These are phyloP conservation scores for Ceratobasidium sp. DNA, from an alignment of 1,284 basidiomycete genomes.

Conservation along the genomic window DNA sequence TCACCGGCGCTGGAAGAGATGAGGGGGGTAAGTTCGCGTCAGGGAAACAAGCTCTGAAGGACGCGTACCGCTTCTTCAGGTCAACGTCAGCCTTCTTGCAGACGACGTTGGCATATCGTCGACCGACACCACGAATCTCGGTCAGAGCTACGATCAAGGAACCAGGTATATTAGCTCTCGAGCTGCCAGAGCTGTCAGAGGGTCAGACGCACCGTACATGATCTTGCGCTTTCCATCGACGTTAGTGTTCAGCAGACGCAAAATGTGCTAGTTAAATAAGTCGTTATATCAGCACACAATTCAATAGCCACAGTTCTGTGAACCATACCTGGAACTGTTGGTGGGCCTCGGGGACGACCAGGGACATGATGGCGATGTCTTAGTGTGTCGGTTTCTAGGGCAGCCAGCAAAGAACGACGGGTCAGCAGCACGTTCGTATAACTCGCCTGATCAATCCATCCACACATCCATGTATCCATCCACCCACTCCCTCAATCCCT, in stretches of 20 bases:
- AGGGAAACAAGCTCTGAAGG: too few relatives aligned
- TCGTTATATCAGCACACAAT: neutral
- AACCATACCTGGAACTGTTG: slow-evolving; percentile 86
- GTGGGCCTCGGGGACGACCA: slow-evolving; percentile 92
- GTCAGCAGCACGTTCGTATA: neutral
- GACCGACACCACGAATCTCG: slow-evolving; percentile 99
- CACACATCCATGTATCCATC: slow-evolving; percentile 11
- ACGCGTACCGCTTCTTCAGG: slow-evolving; percentile 94
- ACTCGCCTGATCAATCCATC: slow-evolving; percentile 25
- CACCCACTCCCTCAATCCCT: neutral
- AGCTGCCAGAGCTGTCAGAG: neutral
- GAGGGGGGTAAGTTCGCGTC: slow-evolving; percentile 3
- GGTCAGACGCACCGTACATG: slow-evolving; percentile 73
- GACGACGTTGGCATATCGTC: slow-evolving; percentile 98
- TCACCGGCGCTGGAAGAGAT: slow-evolving; percentile 77
- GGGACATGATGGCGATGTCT: slow-evolving; percentile 72
- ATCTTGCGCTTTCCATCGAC: slow-evolving; percentile 99
- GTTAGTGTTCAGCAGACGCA: slow-evolving; percentile 99
- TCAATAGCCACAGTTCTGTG: neutral
- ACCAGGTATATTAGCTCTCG: neutral
- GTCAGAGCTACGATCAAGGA: slow-evolving; percentile 72
- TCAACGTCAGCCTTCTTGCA: slow-evolving; percentile 99
- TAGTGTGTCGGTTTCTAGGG: slow-evolving; percentile 8
- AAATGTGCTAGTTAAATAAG: slow-evolving; percentile 79
- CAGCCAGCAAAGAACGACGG: neutral